Evolutionary conservation across 768 basidiomycete genomes (phyloP).

Genomic region (Kwoniella dendrophila): DNA sequence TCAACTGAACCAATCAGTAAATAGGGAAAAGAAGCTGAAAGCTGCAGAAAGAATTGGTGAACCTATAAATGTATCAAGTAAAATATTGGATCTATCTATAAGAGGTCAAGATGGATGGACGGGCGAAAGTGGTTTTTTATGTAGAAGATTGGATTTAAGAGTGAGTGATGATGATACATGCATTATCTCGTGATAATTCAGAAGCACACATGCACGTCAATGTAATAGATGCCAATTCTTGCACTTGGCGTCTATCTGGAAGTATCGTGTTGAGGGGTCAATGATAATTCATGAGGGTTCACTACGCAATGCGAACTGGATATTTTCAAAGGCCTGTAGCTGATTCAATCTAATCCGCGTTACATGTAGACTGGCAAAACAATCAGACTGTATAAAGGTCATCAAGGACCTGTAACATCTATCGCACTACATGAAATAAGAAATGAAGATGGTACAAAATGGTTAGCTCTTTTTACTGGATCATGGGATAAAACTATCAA

Average conservation of each 20-base stretch:
- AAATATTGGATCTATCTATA: constrained; percentile 71
- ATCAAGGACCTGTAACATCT: constrained; percentile 84
- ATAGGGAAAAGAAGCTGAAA: constrained; percentile 66
- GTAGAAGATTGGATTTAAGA: constrained; percentile 74
- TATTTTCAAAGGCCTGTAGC: too few species aligned
- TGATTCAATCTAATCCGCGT: too few species aligned
- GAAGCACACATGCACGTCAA: too few species aligned
- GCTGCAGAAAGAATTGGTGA: constrained; percentile 71
- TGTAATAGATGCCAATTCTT: too few species aligned
- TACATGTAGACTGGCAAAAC: constrained; percentile 73
- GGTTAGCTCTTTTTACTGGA: constrained; percentile 72
- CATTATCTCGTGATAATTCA: neutral
- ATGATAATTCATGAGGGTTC: too few species aligned
- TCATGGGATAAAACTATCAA: constrained; percentile 98
- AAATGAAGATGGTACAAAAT: constrained; percentile 7
- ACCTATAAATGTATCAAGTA: constrained; percentile 75
- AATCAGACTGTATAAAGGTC: constrained; percentile 73
- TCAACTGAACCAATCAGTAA: constrained; percentile 67
- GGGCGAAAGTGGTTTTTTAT: constrained; percentile 78
- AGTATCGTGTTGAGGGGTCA: too few species aligned
- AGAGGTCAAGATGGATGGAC: constrained; percentile 74
- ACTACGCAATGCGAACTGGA: too few species aligned
- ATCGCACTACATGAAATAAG: constrained; percentile 63
- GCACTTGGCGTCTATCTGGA: too few species aligned
- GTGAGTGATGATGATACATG: constrained; percentile 57